Evolutionary conservation across 805 yeast genomes (phyloP), one percentile per base, ranked within the genome.

Genomic region (Vanderwaltozyma yarrowii): DNA sequence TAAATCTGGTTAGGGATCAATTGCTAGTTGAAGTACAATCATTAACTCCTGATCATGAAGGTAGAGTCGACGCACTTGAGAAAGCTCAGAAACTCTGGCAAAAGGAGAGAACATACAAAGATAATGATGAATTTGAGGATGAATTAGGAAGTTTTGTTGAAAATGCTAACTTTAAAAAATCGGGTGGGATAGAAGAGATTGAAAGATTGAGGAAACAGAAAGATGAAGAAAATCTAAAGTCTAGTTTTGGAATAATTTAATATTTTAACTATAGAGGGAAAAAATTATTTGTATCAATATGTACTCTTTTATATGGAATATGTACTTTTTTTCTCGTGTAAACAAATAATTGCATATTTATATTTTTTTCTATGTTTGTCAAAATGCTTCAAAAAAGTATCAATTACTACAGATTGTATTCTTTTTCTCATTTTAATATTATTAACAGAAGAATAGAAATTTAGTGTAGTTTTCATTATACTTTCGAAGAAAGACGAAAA

Each of bases 141-240:
- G 97, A 89, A 54, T 64, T 89, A 6, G 92, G 79, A 2, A 80
- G 74, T 16, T 89, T 86, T 66, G 95, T 89, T 7, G 88, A 70
- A 6, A 89, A 78, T 31, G 70, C 74, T 21, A 81, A 71, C 52
- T 66, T 89, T 41, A 84, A 83, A 52, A 80, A 76, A 45, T 74
- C 87, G 15, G 96, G 96, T 5, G 96, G 97, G 1, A 72, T 87
- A 16, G 94, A 83, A 44, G 96, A 86, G 50, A 65, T 84, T 16
- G 97, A 89, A 49, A 67, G 84, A 42, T 47, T 68, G 35, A 67
- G 96, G 41, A 69, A 66, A 47, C 62, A 70, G 43, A 78, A 83
- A 45, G 94, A 86, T 59, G 76, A 71, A 38, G 79, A 79, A 47
- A 82, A 82, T 49, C 62, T 86, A 43, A 76, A 77, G 49, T 71